Conservation (phyloP, 2,329 filamentous ascomycete species). For the Trichoderma oligosporum region DNA sequence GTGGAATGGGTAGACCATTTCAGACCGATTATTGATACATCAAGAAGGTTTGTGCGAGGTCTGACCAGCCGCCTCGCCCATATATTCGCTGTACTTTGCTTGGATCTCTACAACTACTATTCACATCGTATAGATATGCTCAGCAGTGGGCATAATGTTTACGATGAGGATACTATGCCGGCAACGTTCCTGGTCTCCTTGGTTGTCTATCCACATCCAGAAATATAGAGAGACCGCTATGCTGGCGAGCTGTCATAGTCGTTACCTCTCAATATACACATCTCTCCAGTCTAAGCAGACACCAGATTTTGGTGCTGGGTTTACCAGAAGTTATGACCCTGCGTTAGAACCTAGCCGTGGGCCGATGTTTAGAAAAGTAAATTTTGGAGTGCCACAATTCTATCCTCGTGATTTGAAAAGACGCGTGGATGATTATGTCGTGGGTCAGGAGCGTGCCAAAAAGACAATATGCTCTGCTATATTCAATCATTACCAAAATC, state of each 20-base stretch:
- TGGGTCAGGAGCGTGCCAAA: constrained; percentile 92
- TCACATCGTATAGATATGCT: neutral
- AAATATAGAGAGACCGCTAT: neutral
- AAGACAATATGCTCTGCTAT: constrained; percentile 89
- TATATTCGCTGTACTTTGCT: neutral
- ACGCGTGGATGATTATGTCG: constrained; percentile 91
- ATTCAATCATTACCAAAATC: constrained; percentile 92
- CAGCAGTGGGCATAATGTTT: neutral
- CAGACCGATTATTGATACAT: neutral
- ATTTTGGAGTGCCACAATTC: constrained; percentile 58
- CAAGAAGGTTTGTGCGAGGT: neutral
- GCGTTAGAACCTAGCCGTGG: constrained; percentile 50
- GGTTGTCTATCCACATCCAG: neutral
- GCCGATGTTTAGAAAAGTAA: constrained; percentile 56
- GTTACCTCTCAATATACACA: constrained; percentile 27
- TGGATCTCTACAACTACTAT: neutral
- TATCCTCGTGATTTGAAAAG: constrained; percentile 73
- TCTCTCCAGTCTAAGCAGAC: constrained; percentile 37
- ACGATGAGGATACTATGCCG: neutral
- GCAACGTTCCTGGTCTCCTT: neutral
- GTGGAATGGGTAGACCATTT: neutral
- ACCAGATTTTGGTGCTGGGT: constrained; percentile 53
- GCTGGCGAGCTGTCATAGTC: constrained; percentile 17
- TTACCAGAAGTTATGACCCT: constrained; percentile 58
- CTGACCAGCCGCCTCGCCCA: constrained; percentile 3